These are phyloP conservation scores for Ascochyta koolunga DNA, from an alignment of 2,329 filamentous ascomycete genomes.

Conservation along the genomic window DNA sequence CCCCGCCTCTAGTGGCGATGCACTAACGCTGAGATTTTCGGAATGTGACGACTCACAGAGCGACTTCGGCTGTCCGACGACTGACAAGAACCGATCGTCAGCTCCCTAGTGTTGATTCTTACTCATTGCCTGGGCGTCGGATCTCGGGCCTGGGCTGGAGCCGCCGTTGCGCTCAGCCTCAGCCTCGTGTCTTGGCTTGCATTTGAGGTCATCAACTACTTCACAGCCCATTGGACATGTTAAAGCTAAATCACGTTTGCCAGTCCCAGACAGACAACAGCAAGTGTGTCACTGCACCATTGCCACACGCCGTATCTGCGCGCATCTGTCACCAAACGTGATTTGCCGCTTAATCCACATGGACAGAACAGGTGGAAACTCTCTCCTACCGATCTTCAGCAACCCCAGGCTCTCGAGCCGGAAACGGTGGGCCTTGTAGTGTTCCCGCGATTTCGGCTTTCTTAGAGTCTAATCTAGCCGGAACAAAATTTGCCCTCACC, in stretches of 20 bases:
- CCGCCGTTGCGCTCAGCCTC: slow-evolving; percentile 14
- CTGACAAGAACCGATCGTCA: slow-evolving; percentile 10
- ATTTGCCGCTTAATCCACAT: slow-evolving; percentile 3
- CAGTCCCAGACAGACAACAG: neutral
- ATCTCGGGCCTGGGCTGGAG: neutral
- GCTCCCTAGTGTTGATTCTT: neutral
- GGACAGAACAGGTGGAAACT: slow-evolving; percentile 9
- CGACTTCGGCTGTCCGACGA: slow-evolving; percentile 21
- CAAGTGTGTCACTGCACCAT: slow-evolving; percentile 3
- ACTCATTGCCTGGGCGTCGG: slow-evolving; percentile 27
- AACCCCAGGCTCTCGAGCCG: slow-evolving; percentile 3
- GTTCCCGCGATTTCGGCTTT: slow-evolving; percentile 1
- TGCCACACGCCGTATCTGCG: neutral
- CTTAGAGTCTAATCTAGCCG: slow-evolving; percentile 3
- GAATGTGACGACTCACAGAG: slow-evolving; percentile 28
- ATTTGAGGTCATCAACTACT: slow-evolving; percentile 2
- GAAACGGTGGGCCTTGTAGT: slow-evolving; percentile 4
- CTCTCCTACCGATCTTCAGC: neutral
- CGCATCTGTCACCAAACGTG: neutral
- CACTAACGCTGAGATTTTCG: slow-evolving; percentile 35
- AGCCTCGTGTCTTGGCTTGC: slow-evolving; percentile 17
- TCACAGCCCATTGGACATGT: slow-evolving; percentile 1
- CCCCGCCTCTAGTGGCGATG: slow-evolving; percentile 32
- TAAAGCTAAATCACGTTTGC: slow-evolving; percentile 5
- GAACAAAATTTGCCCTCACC: neutral